Evolutionary conservation across 441 rosid species (phyloP).

Genomic region (Macaranga tanarius): DNA sequence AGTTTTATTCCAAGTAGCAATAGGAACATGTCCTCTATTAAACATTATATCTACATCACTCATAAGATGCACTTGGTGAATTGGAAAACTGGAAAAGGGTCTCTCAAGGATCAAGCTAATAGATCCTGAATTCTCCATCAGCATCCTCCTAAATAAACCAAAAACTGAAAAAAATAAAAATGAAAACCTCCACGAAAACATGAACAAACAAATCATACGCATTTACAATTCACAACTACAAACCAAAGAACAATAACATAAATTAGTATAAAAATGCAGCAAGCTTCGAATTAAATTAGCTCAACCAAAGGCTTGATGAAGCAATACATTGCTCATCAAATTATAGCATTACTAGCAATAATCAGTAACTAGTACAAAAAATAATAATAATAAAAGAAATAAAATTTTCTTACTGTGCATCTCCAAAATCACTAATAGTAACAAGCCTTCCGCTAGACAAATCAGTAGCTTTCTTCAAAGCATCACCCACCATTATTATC

Average conservation of each 20-base stretch:
- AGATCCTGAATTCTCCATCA: slow-evolving; percentile 53
- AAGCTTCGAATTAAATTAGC: not conserved
- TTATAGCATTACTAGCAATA: not conserved
- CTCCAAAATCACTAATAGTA: slow-evolving; percentile 59
- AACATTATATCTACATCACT: slow-evolving; percentile 62
- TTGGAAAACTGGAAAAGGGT: slow-evolving; percentile 78
- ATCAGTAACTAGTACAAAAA: too few species aligned
- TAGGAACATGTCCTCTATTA: slow-evolving; percentile 72
- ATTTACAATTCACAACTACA: not conserved
- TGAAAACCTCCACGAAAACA: slow-evolving; percentile 17
- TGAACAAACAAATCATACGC: not conserved
- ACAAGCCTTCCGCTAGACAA: slow-evolving; percentile 51
- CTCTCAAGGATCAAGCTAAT: slow-evolving; percentile 85
- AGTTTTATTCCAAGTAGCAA: slow-evolving; percentile 68
- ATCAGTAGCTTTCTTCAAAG: slow-evolving; percentile 69
- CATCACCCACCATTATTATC: slow-evolving; percentile 87
- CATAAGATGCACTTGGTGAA: slow-evolving; percentile 51
- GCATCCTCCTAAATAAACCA: slow-evolving; percentile 64
- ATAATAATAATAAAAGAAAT: not conserved
- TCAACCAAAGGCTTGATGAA: not conserved
- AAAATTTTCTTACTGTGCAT: slow-evolving; percentile 50
- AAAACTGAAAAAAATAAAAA: slow-evolving; percentile 44
- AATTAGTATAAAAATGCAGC: not conserved
- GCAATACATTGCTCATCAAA: not conserved
- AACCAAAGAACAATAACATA: not conserved